A percentile compares a stretch with the other conserved stretches of the same genome.
Conservation (phyloP, 2,329 filamentous ascomycete genomes). For the Colletotrichum siamense region DNA sequence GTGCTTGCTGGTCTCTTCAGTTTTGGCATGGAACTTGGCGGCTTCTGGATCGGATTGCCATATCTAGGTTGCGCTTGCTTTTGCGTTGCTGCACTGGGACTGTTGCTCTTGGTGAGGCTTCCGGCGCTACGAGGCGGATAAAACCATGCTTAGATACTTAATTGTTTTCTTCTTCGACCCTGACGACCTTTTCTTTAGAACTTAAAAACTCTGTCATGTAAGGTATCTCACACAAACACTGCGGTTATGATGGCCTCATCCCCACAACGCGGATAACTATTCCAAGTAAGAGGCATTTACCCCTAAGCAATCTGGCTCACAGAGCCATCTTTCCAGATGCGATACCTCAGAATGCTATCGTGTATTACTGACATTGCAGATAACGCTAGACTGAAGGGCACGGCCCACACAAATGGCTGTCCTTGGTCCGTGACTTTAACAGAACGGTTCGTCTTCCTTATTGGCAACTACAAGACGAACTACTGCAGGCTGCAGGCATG, state of each 20-base stretch:
- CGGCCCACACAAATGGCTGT: background rate
- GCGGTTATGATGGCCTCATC: background rate
- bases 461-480: background rate
- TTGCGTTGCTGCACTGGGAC: background rate
- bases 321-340: background rate
- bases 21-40: constrained; percentile 32
- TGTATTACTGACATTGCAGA: background rate
- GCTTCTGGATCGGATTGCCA: constrained; percentile 32
- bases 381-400: background rate
- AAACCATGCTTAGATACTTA: constrained; percentile 26
- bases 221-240: background rate
- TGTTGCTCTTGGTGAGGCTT: constrained; percentile 9
- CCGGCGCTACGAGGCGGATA: constrained; percentile 20
- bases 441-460: background rate
- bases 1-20: constrained; percentile 33
- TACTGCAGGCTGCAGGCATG: background rate
- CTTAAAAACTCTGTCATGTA: background rate
- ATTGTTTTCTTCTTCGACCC: background rate
- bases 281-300: background rate
- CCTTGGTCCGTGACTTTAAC: background rate
- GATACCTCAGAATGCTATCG: background rate
- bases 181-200: background rate
- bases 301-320: background rate
- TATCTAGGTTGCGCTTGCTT: constrained; percentile 32
- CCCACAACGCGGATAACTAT: background rate